Evolutionary conservation across 106 monocot species (phyloP), one percentile per base, ranked within the genome.

Genomic region (Xerophyta viscosa): DNA sequence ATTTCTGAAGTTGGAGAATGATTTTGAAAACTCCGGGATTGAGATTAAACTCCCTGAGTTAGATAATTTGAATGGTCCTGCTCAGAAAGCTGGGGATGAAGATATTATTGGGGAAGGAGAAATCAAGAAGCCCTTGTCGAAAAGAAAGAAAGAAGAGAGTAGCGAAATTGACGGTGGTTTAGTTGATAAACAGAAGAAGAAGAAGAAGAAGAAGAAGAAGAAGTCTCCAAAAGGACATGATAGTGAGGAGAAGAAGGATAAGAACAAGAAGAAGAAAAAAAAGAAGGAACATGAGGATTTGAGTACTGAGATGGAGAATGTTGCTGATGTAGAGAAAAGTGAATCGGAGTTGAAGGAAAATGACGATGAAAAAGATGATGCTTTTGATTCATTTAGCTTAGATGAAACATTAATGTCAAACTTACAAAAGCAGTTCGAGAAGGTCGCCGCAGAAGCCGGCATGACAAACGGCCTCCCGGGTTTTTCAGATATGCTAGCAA

Each of bases 341-440:
- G 48, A 65, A 31, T 37, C 44, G 54, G 51, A 60, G 50, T 54
- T 15, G 10, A 15, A 22, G 29, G 54, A 33, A 26, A 58, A 51
- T 43, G 63, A 8, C 24, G 52, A 65, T 41, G 46, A 44, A 48
- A 46, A 64, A 50, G 60, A 26, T 20, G 54, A 52, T 42, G 37
- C 7, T 25, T 8, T 37, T 20, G 54, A 54, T 13, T 22, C 53
- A 22, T n/a, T 85, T 25, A 51, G 31, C 36, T 68, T 82, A 54
- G 76, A 89, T 47, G 85, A 89, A 45, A 41, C 31, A 30, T 20
- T 76, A 10, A 55, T 96, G 23, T 88, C 88, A 8, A 89, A 89
- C 71, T 82, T 96, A 41, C 85, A 96, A 67, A 85, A 60, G 59
- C 78, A 96, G 48, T 96, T 96, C 48, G 88, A 96, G 58, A 85